A percentile compares a stretch with the other conserved stretches of the same genome.
Conservation (phyloP, 2,329 filamentous ascomycete genomes). For the Penicillium frequentans region DNA sequence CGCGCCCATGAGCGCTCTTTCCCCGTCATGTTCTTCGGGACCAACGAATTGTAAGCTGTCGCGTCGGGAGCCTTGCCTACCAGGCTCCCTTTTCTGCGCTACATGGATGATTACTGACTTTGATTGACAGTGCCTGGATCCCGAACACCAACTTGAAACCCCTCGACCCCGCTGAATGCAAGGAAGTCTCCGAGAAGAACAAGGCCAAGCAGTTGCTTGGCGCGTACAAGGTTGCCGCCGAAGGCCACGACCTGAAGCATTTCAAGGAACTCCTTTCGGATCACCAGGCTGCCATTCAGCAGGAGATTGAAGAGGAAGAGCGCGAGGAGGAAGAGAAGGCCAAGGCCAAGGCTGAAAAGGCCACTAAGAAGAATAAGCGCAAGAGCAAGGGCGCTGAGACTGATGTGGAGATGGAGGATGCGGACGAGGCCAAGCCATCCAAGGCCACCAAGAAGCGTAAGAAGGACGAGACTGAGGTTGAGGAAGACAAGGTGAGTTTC, state of each 20-base stretch:
- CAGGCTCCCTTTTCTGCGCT: not conserved
- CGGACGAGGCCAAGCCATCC: constrained; percentile 50
- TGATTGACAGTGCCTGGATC: constrained; percentile 74
- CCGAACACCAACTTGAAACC: constrained; percentile 78
- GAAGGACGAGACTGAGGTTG: constrained; percentile 67
- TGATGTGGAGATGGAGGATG: constrained; percentile 57
- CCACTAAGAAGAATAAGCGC: constrained; percentile 44
- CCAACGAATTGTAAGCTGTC: constrained; percentile 90
- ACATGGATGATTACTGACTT: constrained; percentile 12
- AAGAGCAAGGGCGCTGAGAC: constrained; percentile 47
- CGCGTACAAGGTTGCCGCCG: constrained; percentile 77
- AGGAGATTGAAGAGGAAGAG: constrained; percentile 60
- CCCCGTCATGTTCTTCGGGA: constrained; percentile 90
- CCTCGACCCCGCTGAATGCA: constrained; percentile 71
- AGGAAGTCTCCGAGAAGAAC: constrained; percentile 63
- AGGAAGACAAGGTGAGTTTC: constrained; percentile 64
- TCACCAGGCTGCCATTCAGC: constrained; percentile 56
- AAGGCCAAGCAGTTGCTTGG: constrained; percentile 80
- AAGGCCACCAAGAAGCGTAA: constrained; percentile 77
- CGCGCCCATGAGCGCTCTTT: constrained; percentile 82
- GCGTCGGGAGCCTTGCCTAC: not conserved
- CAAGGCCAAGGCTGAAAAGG: constrained; percentile 57
- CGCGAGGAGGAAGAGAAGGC: constrained; percentile 26
- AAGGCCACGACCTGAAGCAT: constrained; percentile 73
- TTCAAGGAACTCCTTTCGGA: constrained; percentile 76